Evolutionary conservation across 2,329 filamentous ascomycete species (phyloP).

Genomic region (Alternaria gaisen): DNA sequence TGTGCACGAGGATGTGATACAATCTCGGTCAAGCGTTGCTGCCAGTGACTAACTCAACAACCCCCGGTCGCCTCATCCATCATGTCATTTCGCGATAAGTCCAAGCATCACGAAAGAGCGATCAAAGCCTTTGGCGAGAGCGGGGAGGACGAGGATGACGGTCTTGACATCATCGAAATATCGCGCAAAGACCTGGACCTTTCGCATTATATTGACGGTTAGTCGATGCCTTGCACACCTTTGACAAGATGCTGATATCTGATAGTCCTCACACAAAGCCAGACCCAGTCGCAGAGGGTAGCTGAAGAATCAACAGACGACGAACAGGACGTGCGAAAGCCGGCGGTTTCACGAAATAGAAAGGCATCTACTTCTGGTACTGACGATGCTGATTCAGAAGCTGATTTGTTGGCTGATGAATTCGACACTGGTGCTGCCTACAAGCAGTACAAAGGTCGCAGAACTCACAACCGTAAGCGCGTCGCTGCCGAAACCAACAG

Average conservation of each 20-base stretch:
- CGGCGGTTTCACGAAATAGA: neutral
- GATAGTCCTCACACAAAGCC: constrained; percentile 38
- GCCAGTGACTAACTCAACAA: neutral
- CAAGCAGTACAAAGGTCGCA: constrained; percentile 69
- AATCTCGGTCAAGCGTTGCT: neutral
- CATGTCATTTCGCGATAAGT: constrained; percentile 31
- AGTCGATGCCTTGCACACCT: constrained; percentile 1
- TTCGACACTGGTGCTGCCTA: constrained; percentile 63
- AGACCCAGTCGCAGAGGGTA: constrained; percentile 33
- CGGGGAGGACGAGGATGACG: constrained; percentile 46
- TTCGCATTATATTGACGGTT: constrained; percentile 47
- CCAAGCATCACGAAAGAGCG: constrained; percentile 27
- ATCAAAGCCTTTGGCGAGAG: constrained; percentile 39
- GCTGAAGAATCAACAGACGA: constrained; percentile 5
- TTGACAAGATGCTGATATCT: constrained; percentile 14
- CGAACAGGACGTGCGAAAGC: neutral
- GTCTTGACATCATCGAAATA: constrained; percentile 54
- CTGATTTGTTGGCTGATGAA: constrained; percentile 59
- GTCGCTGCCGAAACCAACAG: constrained; percentile 60
- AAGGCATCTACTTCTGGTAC: constrained; percentile 13
- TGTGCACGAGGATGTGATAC: neutral
- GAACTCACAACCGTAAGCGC: constrained; percentile 62
- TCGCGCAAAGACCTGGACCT: constrained; percentile 44
- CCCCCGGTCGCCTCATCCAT: neutral
- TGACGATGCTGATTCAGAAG: constrained; percentile 23